phyloP scores from a whole-genome alignment of 306 rosid species.

The Vicia villosa region DNA sequence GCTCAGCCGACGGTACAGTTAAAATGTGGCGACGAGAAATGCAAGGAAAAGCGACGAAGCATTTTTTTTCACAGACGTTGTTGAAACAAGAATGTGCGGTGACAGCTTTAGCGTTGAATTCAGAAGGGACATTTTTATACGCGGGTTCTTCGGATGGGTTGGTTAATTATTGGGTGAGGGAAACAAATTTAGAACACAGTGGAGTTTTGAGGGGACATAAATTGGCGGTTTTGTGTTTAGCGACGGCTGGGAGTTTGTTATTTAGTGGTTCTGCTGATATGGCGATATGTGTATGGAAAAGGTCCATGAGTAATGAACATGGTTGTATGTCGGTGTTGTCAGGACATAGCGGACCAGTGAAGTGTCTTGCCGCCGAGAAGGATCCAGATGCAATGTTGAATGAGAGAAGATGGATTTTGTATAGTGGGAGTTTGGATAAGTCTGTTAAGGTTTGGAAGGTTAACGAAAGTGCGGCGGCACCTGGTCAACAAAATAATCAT shows the following conservation, averaged over 20 bases:
- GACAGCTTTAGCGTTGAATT: constrained; percentile 62
- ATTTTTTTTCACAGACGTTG: constrained; percentile 73
- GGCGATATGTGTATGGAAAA: constrained; percentile 83
- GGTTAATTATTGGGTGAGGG: constrained; percentile 69
- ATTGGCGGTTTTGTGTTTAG: constrained; percentile 73
- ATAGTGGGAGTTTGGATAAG: constrained; percentile 94
- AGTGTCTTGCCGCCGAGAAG: constrained; percentile 74
- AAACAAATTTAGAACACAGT: constrained; percentile 46
- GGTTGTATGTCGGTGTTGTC: constrained; percentile 46
- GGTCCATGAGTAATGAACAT: constrained; percentile 50
- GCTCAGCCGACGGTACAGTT: constrained; percentile 82
- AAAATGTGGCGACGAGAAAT: constrained; percentile 82
- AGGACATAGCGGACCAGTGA: constrained; percentile 86
- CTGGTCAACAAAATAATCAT: constrained; percentile 1
- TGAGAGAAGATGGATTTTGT: constrained; percentile 63
- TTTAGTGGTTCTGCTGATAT: constrained; percentile 89
- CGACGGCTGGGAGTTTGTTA: constrained; percentile 58
- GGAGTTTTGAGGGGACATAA: constrained; percentile 71
- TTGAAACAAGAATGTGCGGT: constrained; percentile 77
- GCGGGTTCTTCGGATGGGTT: constrained; percentile 81
- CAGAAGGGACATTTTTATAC: constrained; percentile 47
- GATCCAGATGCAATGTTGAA: constrained; percentile 41
- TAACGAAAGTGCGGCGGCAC: constrained; percentile 41
- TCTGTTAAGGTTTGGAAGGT: constrained; percentile 89
- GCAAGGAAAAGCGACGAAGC: constrained; percentile 86